These are phyloP conservation scores for Globisporangium echinulatum DNA, from an alignment of 352 stramenopile genomes.

Conservation along the genomic window DNA sequence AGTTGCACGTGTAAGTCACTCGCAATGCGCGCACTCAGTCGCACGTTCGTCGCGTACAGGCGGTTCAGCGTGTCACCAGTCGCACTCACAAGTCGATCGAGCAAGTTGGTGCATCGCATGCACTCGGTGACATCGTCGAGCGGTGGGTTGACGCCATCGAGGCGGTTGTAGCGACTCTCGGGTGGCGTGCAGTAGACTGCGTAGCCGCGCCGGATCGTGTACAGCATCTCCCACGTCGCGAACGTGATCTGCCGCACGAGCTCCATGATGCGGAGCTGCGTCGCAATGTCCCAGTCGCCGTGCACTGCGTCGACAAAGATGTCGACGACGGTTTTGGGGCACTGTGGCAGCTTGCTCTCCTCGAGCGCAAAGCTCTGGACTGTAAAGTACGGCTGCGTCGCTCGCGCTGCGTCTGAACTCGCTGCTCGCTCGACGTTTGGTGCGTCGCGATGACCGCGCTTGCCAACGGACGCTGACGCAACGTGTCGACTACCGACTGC, in stretches of 20 bases:
- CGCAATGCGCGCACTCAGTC: conserved; percentile 29
- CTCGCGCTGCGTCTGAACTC: not conserved
- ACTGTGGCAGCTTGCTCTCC: conserved; percentile 42
- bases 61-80: conserved; percentile 62
- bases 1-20: conserved; percentile 25
- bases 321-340: conserved; percentile 50
- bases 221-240: conserved; percentile 77
- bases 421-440: no score
- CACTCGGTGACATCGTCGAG: conserved; percentile 40
- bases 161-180: conserved; percentile 57
- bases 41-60: conserved; percentile 43
- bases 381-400: conserved; percentile 32
- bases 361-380: conserved; percentile 58
- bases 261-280: conserved; percentile 57
- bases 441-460: not conserved
- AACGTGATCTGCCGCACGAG: conserved; percentile 61
- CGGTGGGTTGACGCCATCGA: conserved; percentile 45
- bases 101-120: conserved; percentile 20
- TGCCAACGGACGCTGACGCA: not conserved
- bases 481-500: not conserved
- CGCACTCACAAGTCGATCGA: conserved; percentile 50
- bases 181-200: conserved; percentile 35
- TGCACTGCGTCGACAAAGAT: conserved; percentile 48
- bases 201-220: conserved; percentile 50
- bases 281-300: conserved; percentile 43